Evolutionary conservation across 495 filamentous ascomycete species (phyloP).

Genomic region (Xylaria grammica): DNA sequence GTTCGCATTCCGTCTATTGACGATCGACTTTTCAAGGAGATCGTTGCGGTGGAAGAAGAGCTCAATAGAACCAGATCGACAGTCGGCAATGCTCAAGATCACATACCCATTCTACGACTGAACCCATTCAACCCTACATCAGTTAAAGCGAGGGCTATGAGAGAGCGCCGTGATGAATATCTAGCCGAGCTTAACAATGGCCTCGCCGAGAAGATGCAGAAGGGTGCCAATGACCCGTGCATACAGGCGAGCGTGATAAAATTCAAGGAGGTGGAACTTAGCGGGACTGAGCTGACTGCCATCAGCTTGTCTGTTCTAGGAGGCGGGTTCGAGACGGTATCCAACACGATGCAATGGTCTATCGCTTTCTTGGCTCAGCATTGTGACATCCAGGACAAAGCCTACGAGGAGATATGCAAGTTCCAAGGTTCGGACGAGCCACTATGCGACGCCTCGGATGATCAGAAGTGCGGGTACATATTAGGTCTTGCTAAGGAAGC

Average conservation of each 20-base stretch:
- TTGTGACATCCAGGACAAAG: constrained; percentile 65
- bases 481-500: constrained; percentile 64
- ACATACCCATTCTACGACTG: constrained; percentile 63
- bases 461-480: constrained; percentile 66
- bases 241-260: constrained; percentile 69
- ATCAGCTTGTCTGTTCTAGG: constrained; percentile 69
- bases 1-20: constrained; percentile 61
- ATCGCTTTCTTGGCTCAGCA: constrained; percentile 62
- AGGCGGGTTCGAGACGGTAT: constrained; percentile 68
- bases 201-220: constrained; percentile 62
- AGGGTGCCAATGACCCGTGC: constrained; percentile 64
- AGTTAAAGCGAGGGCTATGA: constrained; percentile 60
- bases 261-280: constrained; percentile 64
- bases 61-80: constrained; percentile 65
- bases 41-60: constrained; percentile 66
- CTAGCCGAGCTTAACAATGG: constrained; percentile 56
- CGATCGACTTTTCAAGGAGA: constrained; percentile 65
- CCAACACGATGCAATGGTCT: constrained; percentile 67
- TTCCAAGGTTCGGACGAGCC: constrained; percentile 59
- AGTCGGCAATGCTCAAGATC: constrained; percentile 68
- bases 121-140: constrained; percentile 61
- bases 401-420: constrained; percentile 58
- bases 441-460: constrained; percentile 62
- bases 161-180: constrained; percentile 65
- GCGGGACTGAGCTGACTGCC: constrained; percentile 62